Evolutionary conservation across 306 rosid species (phyloP), one percentile per base, ranked within the genome.

Genomic region (Cucumis cinereus): DNA sequence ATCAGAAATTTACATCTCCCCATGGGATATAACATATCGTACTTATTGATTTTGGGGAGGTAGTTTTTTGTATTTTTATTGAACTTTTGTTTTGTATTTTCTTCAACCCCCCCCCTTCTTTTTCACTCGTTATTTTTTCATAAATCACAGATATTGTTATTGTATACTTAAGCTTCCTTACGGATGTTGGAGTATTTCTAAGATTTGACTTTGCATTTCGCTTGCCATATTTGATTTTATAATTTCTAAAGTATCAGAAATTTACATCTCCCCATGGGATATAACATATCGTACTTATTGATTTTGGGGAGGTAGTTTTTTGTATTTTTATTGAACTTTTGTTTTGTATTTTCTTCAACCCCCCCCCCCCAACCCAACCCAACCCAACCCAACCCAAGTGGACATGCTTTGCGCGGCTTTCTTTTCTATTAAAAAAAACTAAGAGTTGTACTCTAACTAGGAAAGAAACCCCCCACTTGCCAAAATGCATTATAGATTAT

Each of bases 401-500:
- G 69, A 15, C 35, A 30, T 61, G 22, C 69, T 63, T 63, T 63
- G 23, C 24, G 30, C 35, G 71, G 49, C 71, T 35, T 17, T 36
- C 49, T 35, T 30, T 64, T 64, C 19, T 35, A 64, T 64, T 36
- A 7, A 64, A 64, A 64, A 40, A 35, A 36, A 64, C 70, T 36
- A 9, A 33, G 49, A 63, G 24, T 35, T 7, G 47, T 33, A 8
- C 24, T 36, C 15, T 28, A 23, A 16, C 14, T 24, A 26, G 40
- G 36, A 43, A 8, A 8, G 57, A 41, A 13, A 45, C 13, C 16
- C 38, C 57, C 57, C 57, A 70, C 35, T 20, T 40, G 41, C 40
- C 75, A 70, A 70, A 70, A 70, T 14, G 23, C 75, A 70, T 70
- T 70, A 43, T 40, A 70, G 57, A 45, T 38, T 40, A n/a, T 41